Evolutionary conservation across 176 grass and related monocot genomes (phyloP), one percentile per base, ranked within the genome.

Genomic region (Avena eriantha): DNA sequence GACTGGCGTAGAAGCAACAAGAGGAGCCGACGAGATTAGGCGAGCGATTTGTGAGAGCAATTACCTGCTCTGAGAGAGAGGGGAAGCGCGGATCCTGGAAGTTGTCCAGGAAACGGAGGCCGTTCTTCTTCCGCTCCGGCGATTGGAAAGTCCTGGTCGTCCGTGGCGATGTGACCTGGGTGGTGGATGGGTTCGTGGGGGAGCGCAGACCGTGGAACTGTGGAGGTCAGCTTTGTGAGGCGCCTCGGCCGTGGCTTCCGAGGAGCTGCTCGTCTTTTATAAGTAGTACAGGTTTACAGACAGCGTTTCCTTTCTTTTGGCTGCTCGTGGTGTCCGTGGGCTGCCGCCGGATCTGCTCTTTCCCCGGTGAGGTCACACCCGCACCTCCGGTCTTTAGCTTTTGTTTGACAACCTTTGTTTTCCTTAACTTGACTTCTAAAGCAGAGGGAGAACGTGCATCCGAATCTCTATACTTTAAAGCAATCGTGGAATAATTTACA

Each of bases 291-390:
- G 29, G 57, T 66, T 54, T 3, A 8, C 23, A 3, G 33, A 47
- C 48, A 55, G 56, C 35, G 2, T 41, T 41, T 29, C 29, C 39
- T 47, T 80, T 69, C 36, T 48, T 90, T 33, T 58, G 57, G 7
- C 69, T 43, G 24, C 85, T 53, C 69, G 76, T 68, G 85, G 24
- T 79, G 72, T 19, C 58, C 14, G 19, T 55, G 69, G 34, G 51
- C 12, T 15, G 46, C 26, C 3, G 67, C 26, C 39, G 47, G 85
- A 67, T 87, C 85, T 1, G 58, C 2, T 90, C 26, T 55, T 74
- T 57, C 85, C 31, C 85, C 85, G 85, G 81, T 80, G 21, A 80
- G 85, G 29, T 82, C 58, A 73, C 89, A 58, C 74, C 29, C 67
- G 22, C 84, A 26, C 65, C 61, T 51, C 16, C 22, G 24, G 45